phyloP scores from a whole-genome alignment of 345 rosid species.

The Excoecaria agallocha region DNA sequence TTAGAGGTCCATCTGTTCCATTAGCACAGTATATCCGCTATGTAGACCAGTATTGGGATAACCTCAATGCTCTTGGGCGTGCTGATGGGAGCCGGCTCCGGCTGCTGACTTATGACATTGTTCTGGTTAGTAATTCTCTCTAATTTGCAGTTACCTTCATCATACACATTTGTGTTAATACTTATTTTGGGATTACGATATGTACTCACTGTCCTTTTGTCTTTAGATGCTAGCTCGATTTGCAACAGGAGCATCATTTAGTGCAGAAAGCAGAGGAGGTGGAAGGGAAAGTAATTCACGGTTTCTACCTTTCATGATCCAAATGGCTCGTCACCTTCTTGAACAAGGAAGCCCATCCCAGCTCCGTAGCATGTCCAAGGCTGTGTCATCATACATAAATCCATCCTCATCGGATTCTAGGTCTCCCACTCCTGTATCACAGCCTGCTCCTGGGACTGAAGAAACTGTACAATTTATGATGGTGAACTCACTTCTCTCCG shows the following conservation, averaged over 20 bases:
- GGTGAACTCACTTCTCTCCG: slow-evolving; percentile 90
- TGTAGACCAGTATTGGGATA: slow-evolving; percentile 95
- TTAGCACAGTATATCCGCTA: slow-evolving; percentile 70
- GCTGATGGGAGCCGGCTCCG: slow-evolving; percentile 95
- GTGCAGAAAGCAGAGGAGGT: slow-evolving; percentile 83
- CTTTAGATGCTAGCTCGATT: slow-evolving; percentile 93
- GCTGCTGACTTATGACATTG: slow-evolving; percentile 86
- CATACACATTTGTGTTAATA: background rate
- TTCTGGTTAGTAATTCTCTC: slow-evolving; percentile 54
- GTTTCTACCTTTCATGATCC: slow-evolving; percentile 88
- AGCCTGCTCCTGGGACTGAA: slow-evolving; percentile 62
- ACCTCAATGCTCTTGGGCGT: slow-evolving; percentile 88
- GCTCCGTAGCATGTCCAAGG: slow-evolving; percentile 66
- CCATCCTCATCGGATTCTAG: slow-evolving; percentile 56
- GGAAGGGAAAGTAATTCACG: slow-evolving; percentile 99
- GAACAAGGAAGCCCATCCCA: slow-evolving; percentile 88
- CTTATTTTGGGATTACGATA: background rate
- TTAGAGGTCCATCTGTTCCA: slow-evolving; percentile 84
- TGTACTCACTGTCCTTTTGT: background rate
- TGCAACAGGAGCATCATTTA: slow-evolving; percentile 96
- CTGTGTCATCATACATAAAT: slow-evolving; percentile 62
- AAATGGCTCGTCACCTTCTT: slow-evolving; percentile 91
- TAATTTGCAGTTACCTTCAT: background rate
- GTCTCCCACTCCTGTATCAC: slow-evolving; percentile 50
- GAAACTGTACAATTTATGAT: slow-evolving; percentile 95